Percentiles rank a stretch among this genome's conserved stretches.
Conservation (phyloP, 768 basidiomycete species). For the Amanita subjunquillea region DNA sequence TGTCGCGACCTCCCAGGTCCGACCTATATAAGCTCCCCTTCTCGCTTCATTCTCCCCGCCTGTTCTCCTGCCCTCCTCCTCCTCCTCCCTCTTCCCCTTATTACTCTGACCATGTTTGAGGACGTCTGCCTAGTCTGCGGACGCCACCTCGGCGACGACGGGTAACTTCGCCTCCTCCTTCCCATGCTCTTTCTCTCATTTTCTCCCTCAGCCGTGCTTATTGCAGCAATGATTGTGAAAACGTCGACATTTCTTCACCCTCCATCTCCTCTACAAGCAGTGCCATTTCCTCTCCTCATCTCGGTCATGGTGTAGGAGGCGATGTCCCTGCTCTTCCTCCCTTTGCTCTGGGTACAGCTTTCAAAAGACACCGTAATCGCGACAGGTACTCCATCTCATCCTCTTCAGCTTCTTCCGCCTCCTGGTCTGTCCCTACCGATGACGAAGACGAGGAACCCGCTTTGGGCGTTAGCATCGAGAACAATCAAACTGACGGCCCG, state of each 20-base stretch:
- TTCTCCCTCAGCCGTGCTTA: constrained; percentile 42
- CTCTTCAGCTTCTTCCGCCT: constrained; percentile 52
- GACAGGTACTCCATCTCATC: constrained; percentile 49
- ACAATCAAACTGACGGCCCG: constrained; percentile 23
- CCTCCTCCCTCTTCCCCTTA: constrained; percentile 7
- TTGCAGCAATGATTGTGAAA: constrained; percentile 62
- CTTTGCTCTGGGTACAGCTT: constrained; percentile 49
- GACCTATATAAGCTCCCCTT: constrained; percentile 25
- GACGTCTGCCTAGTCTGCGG: constrained; percentile 71
- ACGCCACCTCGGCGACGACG: constrained; percentile 50
- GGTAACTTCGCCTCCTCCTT: constrained; percentile 30
- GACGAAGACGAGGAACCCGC: constrained; percentile 46
- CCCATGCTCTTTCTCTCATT: constrained; percentile 10
- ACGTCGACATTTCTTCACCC: constrained; percentile 51
- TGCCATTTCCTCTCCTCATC: constrained; percentile 56
- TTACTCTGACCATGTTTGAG: constrained; percentile 49
- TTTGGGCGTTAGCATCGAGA: constrained; percentile 22
- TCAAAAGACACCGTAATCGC: constrained; percentile 32
- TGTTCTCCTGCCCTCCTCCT: constrained; percentile 6
- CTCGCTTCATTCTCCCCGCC: constrained; percentile 9
- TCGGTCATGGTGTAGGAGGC: constrained; percentile 39
- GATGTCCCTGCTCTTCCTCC: constrained; percentile 64
- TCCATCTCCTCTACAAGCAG: constrained; percentile 61
- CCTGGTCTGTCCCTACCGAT: constrained; percentile 58
- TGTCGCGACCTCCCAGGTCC: constrained; percentile 26